Evolutionary conservation across 257 asterid species (phyloP).

Genomic region (Thymus quinquecostatus): DNA sequence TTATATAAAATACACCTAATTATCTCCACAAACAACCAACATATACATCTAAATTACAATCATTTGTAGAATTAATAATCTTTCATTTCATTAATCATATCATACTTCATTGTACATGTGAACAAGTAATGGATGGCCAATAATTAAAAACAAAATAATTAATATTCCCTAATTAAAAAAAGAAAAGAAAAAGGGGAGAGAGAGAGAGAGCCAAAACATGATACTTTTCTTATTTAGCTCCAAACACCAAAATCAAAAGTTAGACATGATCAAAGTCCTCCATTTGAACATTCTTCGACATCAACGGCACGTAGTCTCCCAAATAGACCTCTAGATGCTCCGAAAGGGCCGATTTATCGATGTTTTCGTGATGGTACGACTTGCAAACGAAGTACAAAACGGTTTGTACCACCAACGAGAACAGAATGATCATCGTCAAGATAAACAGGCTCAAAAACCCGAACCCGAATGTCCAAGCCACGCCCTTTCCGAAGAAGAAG

Average conservation of each 20-base stretch:
- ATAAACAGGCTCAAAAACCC: constrained; percentile 47
- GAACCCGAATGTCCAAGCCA: constrained; percentile 29
- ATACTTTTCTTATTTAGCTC: not conserved
- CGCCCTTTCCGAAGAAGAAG: not conserved
- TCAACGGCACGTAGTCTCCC: constrained; percentile 69
- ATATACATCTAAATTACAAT: no score
- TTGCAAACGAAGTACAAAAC: constrained; percentile 68
- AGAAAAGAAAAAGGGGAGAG: no score
- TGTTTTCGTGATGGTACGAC: constrained; percentile 63
- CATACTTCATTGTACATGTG: no score
- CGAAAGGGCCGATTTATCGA: constrained; percentile 63
- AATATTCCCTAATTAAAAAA: no score
- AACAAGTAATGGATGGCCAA: not conserved
- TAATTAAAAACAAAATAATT: not conserved
- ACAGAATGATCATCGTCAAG: constrained; percentile 40
- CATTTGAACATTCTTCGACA: constrained; percentile 58
- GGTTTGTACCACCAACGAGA: constrained; percentile 60
- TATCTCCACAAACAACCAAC: no score
- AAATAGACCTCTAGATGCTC: constrained; percentile 71
- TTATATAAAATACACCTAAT: not conserved
- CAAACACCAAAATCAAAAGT: not conserved
- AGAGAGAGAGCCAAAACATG: not conserved
- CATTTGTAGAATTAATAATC: not conserved
- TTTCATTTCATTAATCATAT: not conserved
- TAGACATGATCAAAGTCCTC: constrained; percentile 42